A percentile compares a stretch with the other conserved stretches of the same genome.
Evolutionary conservation across 495 filamentous ascomycete species (phyloP).

Genomic region (Penicillium riverlandense): DNA sequence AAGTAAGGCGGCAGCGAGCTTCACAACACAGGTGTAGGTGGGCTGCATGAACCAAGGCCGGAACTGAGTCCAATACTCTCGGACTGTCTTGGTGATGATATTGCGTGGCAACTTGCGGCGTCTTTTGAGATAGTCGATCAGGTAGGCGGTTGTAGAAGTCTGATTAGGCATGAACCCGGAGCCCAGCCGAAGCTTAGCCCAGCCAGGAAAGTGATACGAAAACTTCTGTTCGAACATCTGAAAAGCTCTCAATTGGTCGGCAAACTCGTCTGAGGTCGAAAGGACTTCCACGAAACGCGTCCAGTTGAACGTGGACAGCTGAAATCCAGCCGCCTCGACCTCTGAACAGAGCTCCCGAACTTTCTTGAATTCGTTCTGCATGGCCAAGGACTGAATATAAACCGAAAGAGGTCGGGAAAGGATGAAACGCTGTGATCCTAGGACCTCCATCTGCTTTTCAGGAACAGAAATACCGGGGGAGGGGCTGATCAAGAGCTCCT

Average conservation of each 20-base stretch:
- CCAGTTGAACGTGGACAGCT: slow-evolving; percentile 51
- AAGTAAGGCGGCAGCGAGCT: slow-evolving; percentile 41
- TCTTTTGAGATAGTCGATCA: no score
- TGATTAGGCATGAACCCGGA: no score
- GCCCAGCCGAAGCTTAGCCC: no score
- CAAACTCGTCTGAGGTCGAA: slow-evolving; percentile 27
- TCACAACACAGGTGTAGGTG: slow-evolving; percentile 47
- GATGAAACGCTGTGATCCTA: slow-evolving; percentile 49
- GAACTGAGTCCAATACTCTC: slow-evolving; percentile 28
- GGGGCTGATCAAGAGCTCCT: background rate
- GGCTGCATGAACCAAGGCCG: slow-evolving; percentile 39
- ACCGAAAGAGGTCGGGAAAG: slow-evolving; percentile 48
- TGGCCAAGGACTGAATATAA: slow-evolving; percentile 53
- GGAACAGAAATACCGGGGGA: background rate
- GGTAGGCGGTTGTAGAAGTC: no score
- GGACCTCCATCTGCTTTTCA: slow-evolving; percentile 18
- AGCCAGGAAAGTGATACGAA: slow-evolving; percentile 9
- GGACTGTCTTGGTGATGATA: slow-evolving; percentile 21
- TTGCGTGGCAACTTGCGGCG: slow-evolving; percentile 6
- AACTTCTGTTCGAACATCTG: slow-evolving; percentile 45
- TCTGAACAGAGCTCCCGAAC: slow-evolving; percentile 43
- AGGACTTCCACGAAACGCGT: slow-evolving; percentile 43
- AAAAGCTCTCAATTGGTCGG: slow-evolving; percentile 50
- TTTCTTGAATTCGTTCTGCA: slow-evolving; percentile 34
- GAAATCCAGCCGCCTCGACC: slow-evolving; percentile 55